Evolutionary conservation across 78 protist species (phyloP).

Genomic region (Corallochytrium limacisporum): DNA sequence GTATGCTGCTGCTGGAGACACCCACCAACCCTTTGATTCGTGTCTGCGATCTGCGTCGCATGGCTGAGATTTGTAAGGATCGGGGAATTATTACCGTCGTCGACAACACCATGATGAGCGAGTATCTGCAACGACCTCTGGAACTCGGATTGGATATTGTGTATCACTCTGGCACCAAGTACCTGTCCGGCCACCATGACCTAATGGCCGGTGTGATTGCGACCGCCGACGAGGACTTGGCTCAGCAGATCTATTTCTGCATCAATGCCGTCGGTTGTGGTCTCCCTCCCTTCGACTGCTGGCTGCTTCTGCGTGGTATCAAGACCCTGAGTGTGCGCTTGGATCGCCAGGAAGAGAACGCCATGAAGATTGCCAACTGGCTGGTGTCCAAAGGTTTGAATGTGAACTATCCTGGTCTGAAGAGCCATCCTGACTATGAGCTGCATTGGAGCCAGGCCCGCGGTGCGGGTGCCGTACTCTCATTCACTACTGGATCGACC

Average conservation of each 20-base stretch:
- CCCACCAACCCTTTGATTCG: conserved; percentile 44
- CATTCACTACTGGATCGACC: conserved; percentile 23
- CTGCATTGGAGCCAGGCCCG: conserved; percentile 1
- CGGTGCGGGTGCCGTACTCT: conserved; percentile 17
- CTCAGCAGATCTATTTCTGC: neutral
- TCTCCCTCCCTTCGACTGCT: conserved; percentile 27
- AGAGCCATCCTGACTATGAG: conserved; percentile 11
- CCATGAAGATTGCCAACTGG: conserved; percentile 13
- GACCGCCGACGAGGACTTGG: neutral
- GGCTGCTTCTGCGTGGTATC: conserved; percentile 31
- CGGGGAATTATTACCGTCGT: neutral
- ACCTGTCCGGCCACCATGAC: conserved; percentile 41
- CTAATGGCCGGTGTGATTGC: conserved; percentile 26
- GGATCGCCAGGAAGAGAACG: conserved; percentile 12
- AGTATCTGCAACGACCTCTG: conserved; percentile 25
- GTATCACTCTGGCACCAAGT: conserved; percentile 50
- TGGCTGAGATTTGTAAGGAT: neutral
- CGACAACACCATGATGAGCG: conserved; percentile 42
- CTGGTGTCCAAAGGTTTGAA: conserved; percentile 8
- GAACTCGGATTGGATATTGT: conserved; percentile 58
- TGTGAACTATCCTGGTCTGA: conserved; percentile 21
- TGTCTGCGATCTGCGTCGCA: conserved; percentile 19
- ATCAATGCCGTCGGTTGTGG: conserved; percentile 11
- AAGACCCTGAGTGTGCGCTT: conserved; percentile 37
- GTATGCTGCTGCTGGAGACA: conserved; percentile 32